These are phyloP conservation scores for Fusarium sp. DNA, from an alignment of 2,329 filamentous ascomycete genomes.

Conservation along the genomic window DNA sequence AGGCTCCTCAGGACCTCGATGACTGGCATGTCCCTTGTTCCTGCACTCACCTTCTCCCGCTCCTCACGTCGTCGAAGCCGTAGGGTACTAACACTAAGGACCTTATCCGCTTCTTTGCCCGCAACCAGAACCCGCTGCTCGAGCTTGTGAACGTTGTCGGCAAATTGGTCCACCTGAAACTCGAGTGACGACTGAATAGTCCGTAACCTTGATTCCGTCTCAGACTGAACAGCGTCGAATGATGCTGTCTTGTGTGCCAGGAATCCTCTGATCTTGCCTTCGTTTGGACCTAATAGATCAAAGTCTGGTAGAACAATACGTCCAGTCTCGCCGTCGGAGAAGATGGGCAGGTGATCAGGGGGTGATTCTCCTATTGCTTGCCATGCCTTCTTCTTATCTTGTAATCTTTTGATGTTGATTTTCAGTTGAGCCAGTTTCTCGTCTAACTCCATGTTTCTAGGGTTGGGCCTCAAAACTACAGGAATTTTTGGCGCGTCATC, in stretches of 20 bases:
- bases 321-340: constrained; percentile 51
- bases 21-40: constrained; percentile 75
- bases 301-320: constrained; percentile 60
- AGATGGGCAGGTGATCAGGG: constrained; percentile 64
- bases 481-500: constrained; percentile 63
- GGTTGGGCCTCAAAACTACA: constrained; percentile 85
- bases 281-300: constrained; percentile 73
- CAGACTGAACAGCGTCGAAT: constrained; percentile 56
- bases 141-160: constrained; percentile 88
- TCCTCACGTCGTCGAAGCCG: constrained; percentile 79
- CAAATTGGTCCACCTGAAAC: constrained; percentile 84
- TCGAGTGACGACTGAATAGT: constrained; percentile 69
- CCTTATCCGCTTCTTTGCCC: constrained; percentile 78
- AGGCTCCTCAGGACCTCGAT: constrained; percentile 80
- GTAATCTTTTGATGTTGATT: constrained; percentile 81
- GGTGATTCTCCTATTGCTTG: constrained; percentile 77
- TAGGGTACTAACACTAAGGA: constrained; percentile 76
- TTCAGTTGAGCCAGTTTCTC: constrained; percentile 85
- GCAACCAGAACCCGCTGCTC: constrained; percentile 80
- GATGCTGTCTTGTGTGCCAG: constrained; percentile 61
- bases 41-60: constrained; percentile 67
- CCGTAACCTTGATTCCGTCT: constrained; percentile 59
- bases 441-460: constrained; percentile 85
- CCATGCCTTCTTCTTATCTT: constrained; percentile 84
- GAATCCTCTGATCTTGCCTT: constrained; percentile 71